A percentile compares a stretch with the other conserved stretches of the same genome.
Conservation (phyloP, 2,329 filamentous ascomycete species). For the Penicillium sp. region DNA sequence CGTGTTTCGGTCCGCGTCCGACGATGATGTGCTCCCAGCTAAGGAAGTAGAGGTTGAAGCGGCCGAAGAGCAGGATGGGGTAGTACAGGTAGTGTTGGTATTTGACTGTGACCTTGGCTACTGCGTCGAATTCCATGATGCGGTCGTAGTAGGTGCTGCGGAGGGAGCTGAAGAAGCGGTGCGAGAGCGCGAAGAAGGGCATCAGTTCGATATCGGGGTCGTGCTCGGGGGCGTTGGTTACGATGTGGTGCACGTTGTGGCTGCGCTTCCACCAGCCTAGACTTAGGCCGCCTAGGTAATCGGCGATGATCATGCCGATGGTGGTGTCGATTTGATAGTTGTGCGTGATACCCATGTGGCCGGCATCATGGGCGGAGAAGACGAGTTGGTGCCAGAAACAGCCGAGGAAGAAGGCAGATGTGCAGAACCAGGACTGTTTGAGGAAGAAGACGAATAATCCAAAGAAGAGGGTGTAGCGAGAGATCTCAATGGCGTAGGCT, state of each 20-base stretch:
- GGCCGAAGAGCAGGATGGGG: slow-evolving; percentile 71
- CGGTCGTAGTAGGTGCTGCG: slow-evolving; percentile 78
- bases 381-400: slow-evolving; percentile 88
- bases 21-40: slow-evolving; percentile 73
- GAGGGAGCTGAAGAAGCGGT: slow-evolving; percentile 71
- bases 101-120: slow-evolving; percentile 65
- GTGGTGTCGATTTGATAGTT: slow-evolving; percentile 74
- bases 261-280: slow-evolving; percentile 95
- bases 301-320: slow-evolving; percentile 84
- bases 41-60: slow-evolving; percentile 84
- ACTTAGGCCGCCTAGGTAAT: slow-evolving; percentile 82
- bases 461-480: slow-evolving; percentile 67
- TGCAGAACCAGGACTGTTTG: slow-evolving; percentile 61
- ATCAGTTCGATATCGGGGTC: slow-evolving; percentile 91
- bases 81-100: slow-evolving; percentile 81
- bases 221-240: slow-evolving; percentile 91
- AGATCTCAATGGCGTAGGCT: slow-evolving; percentile 68
- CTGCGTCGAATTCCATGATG: slow-evolving; percentile 71
- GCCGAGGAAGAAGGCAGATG: slow-evolving; percentile 72
- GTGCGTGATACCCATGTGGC: slow-evolving; percentile 95
- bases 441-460: slow-evolving; percentile 51
- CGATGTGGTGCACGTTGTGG: slow-evolving; percentile 94
- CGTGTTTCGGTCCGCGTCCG: slow-evolving; percentile 68
- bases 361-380: slow-evolving; percentile 88
- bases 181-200: slow-evolving; percentile 82